A percentile compares a stretch with the other conserved stretches of the same genome.
Conservation (phyloP, 331 rosid genomes). For the Pyracantha coccinea region DNA sequence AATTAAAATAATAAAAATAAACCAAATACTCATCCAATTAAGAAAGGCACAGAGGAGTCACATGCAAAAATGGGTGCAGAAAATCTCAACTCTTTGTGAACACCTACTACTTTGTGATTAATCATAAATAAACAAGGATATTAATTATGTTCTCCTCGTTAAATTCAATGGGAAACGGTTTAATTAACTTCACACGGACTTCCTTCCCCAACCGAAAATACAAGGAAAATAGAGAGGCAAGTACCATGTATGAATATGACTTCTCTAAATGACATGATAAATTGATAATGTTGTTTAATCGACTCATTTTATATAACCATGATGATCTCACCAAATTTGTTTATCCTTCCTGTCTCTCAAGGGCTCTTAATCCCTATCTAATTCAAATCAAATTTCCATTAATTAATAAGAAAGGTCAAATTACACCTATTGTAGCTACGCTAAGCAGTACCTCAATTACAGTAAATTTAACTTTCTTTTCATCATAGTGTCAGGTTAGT, state of each 20-base stretch:
- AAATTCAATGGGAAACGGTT: background rate
- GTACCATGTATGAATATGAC: background rate
- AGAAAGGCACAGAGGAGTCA: no score
- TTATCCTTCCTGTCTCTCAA: background rate
- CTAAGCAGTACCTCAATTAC: background rate
- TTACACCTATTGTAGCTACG: background rate
- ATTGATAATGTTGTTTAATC: background rate
- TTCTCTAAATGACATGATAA: background rate
- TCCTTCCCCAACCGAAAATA: background rate
- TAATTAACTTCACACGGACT: conserved; percentile 1
- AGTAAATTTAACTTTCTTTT: background rate
- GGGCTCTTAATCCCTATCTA: background rate
- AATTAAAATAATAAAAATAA: no score
- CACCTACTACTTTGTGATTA: background rate
- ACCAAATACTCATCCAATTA: no score
- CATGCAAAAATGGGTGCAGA: no score
- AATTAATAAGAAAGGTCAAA: conserved; percentile 12
- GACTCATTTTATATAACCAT: background rate
- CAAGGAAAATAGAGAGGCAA: background rate
- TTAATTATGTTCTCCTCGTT: background rate
- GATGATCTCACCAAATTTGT: conserved; percentile 13
- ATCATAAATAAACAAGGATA: background rate
- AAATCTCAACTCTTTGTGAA: no score
- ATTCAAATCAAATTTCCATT: conserved; percentile 6
- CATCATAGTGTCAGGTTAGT: background rate